Base-by-base conservation (phyloP, 441 rosid genomes). In the Theobroma grandiflorum region DNA sequence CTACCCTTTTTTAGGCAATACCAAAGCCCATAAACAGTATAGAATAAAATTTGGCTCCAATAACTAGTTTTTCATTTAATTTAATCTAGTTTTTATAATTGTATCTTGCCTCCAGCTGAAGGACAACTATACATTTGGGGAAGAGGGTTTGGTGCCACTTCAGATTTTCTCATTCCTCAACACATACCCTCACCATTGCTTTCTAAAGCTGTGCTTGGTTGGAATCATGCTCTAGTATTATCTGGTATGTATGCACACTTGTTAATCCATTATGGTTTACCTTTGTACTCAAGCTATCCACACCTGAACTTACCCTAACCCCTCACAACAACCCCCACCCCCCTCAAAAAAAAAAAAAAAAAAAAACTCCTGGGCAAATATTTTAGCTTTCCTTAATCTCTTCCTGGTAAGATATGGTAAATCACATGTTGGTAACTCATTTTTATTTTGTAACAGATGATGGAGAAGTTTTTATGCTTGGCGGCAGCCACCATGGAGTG, bases 41-140 rank as follows among this genome's bases (percentile, higher is more conserved):
- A 22, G 38, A 3, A 42, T 59, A 59, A 12, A 26, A 43, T 63
- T 35, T 80, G 47, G 40, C 43, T 16, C 50, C 73, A 6, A n/a
- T 69, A 26, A 33, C 33, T 38, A 20, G 57, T 35, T 16, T 20
- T 50, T 73, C 4, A 31, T 58, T 49, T 38, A 11, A 31, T 11
- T 65, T 45, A 33, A 31, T 3, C 15, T 6, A 16, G 35, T 11
- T 70, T 37, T 68, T 55, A 22, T 12, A 43, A 11, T 75, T 61
- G 35, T 76, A 22, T 8, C 50, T 45, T 72, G 31, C 82, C 66
- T 82, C 72, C 86, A 96, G 98, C 82, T 76, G 88, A 90, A 73
- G 90, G 97, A 63, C 79, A 78, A 79, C 78, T 91, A 26, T 92
- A 87, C 87, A 81, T 82, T 69, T 93, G 98, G 99, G 98, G 98